Evolutionary conservation across 2,329 filamentous ascomycete species (phyloP).

Genomic region (Colletotrichum tropicale): DNA sequence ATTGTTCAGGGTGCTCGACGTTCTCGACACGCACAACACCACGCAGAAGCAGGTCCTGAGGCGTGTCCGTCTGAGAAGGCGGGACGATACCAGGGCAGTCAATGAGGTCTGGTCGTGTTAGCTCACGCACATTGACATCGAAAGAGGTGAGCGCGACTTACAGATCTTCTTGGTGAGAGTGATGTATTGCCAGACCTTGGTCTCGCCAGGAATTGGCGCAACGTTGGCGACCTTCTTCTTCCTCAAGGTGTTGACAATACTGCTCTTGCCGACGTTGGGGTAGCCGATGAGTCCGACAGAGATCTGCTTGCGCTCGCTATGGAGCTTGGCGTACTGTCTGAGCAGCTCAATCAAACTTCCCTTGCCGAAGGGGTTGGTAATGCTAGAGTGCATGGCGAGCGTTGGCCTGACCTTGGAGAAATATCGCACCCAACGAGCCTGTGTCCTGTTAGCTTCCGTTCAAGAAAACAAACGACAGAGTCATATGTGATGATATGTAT

Average conservation of each 20-base stretch:
- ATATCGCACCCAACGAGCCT: conserved; percentile 92
- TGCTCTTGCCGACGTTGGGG: conserved; percentile 95
- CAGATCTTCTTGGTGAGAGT: conserved; percentile 90
- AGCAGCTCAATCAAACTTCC: conserved; percentile 91
- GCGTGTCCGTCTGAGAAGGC: conserved; percentile 81
- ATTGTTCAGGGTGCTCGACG: conserved; percentile 91
- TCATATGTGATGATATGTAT: conserved; percentile 58
- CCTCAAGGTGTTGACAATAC: conserved; percentile 93
- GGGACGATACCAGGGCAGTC: conserved; percentile 97
- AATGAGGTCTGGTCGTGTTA: conserved; percentile 65
- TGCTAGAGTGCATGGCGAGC: conserved; percentile 90
- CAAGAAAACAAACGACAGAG: conserved; percentile 1
- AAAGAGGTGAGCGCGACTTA: not conserved
- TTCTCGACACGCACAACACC: conserved; percentile 95
- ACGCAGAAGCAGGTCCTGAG: conserved; percentile 85
- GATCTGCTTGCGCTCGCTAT: conserved; percentile 91
- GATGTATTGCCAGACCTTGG: conserved; percentile 98
- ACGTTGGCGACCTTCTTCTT: conserved; percentile 95
- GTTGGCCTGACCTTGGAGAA: conserved; percentile 93
- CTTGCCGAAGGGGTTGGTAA: conserved; percentile 97
- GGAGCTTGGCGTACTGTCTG: conserved; percentile 89
- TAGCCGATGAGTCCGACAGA: conserved; percentile 80
- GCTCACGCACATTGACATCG: not conserved
- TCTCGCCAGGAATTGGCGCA: conserved; percentile 94
- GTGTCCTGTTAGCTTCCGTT: conserved; percentile 31